These are phyloP conservation scores for Lactarius akahatsu DNA, from an alignment of 768 basidiomycete genomes.

Conservation along the genomic window DNA sequence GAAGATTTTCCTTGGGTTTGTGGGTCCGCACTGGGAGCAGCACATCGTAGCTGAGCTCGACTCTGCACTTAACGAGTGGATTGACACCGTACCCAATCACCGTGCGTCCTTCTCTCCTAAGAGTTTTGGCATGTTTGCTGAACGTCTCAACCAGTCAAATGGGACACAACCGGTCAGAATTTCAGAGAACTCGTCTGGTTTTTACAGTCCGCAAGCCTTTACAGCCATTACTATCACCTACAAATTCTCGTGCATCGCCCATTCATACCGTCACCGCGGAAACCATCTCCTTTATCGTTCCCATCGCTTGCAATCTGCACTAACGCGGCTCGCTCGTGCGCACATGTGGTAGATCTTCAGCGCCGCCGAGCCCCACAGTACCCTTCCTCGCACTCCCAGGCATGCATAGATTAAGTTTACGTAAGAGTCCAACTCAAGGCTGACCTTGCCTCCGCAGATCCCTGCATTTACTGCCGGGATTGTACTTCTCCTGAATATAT, in stretches of 20 bases:
- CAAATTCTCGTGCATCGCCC: conserved; percentile 51
- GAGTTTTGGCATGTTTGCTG: background rate
- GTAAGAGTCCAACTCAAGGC: background rate
- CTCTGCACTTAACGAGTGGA: conserved; percentile 47
- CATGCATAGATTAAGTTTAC: background rate
- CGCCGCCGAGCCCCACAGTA: conserved; percentile 32
- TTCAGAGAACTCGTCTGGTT: conserved; percentile 31
- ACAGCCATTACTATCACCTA: conserved; percentile 43
- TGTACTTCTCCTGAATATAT: conserved; percentile 46
- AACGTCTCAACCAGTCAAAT: conserved; percentile 26
- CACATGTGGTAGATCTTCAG: conserved; percentile 43
- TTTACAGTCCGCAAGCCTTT: conserved; percentile 41
- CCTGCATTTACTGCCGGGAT: conserved; percentile 42
- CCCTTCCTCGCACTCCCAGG: conserved; percentile 27
- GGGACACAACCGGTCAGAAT: conserved; percentile 30
- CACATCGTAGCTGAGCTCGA: conserved; percentile 48
- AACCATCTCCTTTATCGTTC: conserved; percentile 38
- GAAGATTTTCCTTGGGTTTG: conserved; percentile 52
- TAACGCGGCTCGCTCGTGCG: conserved; percentile 48
- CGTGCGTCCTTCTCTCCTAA: conserved; percentile 27
- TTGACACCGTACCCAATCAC: conserved; percentile 44
- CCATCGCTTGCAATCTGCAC: conserved; percentile 52
- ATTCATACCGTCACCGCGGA: conserved; percentile 43
- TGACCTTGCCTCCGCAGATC: conserved; percentile 29
- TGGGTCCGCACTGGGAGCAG: conserved; percentile 50